A percentile compares a stretch with the other conserved stretches of the same genome.
Conservation (phyloP, 2,329 filamentous ascomycete genomes). For the Trichoderma sp. region DNA sequence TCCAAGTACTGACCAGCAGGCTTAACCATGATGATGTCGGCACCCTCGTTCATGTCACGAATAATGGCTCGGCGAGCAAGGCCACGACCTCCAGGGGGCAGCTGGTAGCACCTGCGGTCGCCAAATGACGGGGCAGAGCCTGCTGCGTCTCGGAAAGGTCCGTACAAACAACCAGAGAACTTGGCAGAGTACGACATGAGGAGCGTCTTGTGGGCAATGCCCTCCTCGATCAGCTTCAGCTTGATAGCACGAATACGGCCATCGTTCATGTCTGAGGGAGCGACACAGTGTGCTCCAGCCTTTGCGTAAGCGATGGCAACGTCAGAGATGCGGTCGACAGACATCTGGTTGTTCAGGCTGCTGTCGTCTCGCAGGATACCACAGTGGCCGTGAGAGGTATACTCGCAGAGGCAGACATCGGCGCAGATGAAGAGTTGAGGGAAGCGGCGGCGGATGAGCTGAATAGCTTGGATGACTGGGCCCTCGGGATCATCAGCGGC, state of each 20-base stretch:
- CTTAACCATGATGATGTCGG: constrained; percentile 99
- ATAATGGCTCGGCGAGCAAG: constrained; percentile 87
- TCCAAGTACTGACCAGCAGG: constrained; percentile 94
- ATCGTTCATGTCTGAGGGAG: constrained; percentile 98
- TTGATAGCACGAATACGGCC: constrained; percentile 97
- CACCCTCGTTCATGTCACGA: constrained; percentile 88
- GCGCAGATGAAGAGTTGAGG: constrained; percentile 87
- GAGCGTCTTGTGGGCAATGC: constrained; percentile 85
- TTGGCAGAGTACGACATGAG: constrained; percentile 99
- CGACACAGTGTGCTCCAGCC: constrained; percentile 94
- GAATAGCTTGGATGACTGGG: constrained; percentile 86
- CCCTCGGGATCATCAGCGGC: constrained; percentile 90
- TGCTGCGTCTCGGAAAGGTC: constrained; percentile 94
- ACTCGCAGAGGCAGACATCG: constrained; percentile 97
- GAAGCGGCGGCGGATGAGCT: constrained; percentile 79
- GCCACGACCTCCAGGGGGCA: constrained; percentile 88
- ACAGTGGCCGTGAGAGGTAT: constrained; percentile 97
- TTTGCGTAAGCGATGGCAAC: constrained; percentile 98
- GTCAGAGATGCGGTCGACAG: constrained; percentile 91
- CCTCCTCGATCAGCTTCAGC: constrained; percentile 93
- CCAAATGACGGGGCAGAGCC: constrained; percentile 90
- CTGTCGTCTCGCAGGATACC: constrained; percentile 94
- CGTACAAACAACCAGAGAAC: constrained; percentile 94
- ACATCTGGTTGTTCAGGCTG: constrained; percentile 87
- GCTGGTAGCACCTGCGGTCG: constrained; percentile 94